These are phyloP conservation scores for Plasmodium fragile DNA, from an alignment of 169 alveolate genomes.

Conservation along the genomic window DNA sequence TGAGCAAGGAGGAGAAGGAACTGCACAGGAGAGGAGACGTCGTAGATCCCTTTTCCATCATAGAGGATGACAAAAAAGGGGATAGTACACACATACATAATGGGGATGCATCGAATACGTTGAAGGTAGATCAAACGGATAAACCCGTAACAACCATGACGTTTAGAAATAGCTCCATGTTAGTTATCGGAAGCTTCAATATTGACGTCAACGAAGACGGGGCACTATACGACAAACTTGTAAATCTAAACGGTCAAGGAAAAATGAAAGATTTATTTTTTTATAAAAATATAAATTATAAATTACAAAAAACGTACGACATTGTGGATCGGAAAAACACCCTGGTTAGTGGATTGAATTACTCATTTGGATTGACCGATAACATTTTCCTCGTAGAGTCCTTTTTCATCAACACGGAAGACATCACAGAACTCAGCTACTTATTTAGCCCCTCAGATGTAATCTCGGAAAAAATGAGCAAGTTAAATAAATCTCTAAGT, in stretches of 20 bases:
- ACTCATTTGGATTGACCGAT: constrained; percentile 71
- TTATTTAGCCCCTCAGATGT: constrained; percentile 68
- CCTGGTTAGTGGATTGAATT: constrained; percentile 56
- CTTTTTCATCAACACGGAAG: constrained; percentile 25
- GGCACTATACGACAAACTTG: constrained; percentile 26
- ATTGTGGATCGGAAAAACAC: constrained; percentile 57
- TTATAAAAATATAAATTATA: constrained; percentile 60
- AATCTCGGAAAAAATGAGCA: constrained; percentile 24
- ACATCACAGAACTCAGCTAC: constrained; percentile 28
- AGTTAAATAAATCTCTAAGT: constrained; percentile 36
- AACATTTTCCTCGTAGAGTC: constrained; percentile 60
- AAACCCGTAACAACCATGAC: constrained; percentile 29
- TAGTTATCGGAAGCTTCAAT: constrained; percentile 69
- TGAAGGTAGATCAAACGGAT: neutral
- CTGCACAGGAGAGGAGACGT: neutral
- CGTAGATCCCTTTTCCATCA: neutral
- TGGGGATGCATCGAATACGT: neutral
- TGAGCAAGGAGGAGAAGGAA: neutral
- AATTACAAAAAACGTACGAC: constrained; percentile 57
- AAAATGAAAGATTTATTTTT: constrained; percentile 63
- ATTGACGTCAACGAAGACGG: constrained; percentile 37
- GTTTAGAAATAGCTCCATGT: constrained; percentile 51
- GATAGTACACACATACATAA: neutral
- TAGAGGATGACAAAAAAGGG: neutral
- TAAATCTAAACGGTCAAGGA: constrained; percentile 40